Evolutionary conservation across 1,284 basidiomycete species (phyloP), one percentile per base, ranked within the genome.

Genomic region (Ustilago esculenta): DNA sequence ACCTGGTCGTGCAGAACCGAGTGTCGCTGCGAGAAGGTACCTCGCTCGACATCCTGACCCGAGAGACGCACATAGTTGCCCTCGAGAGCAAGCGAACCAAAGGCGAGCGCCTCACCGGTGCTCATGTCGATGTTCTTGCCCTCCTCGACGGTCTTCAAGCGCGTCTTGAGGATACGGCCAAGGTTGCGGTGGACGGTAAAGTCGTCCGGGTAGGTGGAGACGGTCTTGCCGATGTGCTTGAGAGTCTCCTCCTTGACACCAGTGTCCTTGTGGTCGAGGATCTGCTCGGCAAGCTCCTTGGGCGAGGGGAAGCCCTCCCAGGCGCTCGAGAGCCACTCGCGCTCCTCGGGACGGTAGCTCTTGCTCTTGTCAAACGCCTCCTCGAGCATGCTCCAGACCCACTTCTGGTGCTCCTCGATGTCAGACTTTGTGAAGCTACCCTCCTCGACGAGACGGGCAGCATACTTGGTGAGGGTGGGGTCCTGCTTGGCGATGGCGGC

Each of bases 301-400:
- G 96, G 96, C 8, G 92, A 92, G 3, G 96, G 96, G 90, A 99
- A 99, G 21, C 95, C 95, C 64, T 92, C 92, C 96, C 96, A 99
- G 8, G 93, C 91, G 27, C 92, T 90, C 10, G 95, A 97, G 47
- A 98, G 88, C 96, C 96, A 98, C 83, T 99, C 96, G 37, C 76
- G 75, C 72, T 81, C 79, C 49, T 79, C 79, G 24, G 95, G 92
- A 49, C 92, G 89, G 84, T 98, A 99, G 82, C 94, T 92, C 85
- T 98, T 97, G 24, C 91, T 87, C 34, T 88, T 93, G 40, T 88
- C 89, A 23, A 90, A 89, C 14, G 95, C 93, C 84, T 91, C 94
- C 84, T 98, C 95, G 59, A 99, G 87, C 90, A 94, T 94, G 40
- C 92, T 90, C 94, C 93, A 97, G 1, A 99, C 96, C 96, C 96